These are phyloP conservation scores for Mucuna pruriens DNA, from an alignment of 306 rosid genomes.

Conservation along the genomic window DNA sequence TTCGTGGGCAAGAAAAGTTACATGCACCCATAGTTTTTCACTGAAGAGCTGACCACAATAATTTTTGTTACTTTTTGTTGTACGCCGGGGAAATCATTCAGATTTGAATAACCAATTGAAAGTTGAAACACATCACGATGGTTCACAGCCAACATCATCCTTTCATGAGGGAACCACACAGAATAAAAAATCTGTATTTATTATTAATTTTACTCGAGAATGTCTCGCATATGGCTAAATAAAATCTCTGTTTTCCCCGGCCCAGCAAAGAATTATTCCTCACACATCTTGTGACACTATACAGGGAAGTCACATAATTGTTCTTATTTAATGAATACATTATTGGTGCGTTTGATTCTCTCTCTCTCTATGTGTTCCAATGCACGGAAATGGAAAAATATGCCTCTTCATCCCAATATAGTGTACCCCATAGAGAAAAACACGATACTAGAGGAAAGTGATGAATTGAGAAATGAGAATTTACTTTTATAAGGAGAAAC, in stretches of 20 bases:
- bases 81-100: slow-evolving; percentile 13
- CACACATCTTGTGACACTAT: slow-evolving; percentile 16
- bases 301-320: neutral
- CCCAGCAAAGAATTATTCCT: slow-evolving; percentile 22
- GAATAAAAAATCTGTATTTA: neutral
- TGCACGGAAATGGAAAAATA: neutral
- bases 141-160: slow-evolving; percentile 5
- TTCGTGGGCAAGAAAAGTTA: slow-evolving; percentile 1
- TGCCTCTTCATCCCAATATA: neutral
- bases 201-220: slow-evolving; percentile 3
- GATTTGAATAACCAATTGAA: slow-evolving; percentile 2
- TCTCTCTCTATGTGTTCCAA: neutral
- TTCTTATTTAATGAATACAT: neutral
- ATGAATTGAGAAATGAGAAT: neutral
- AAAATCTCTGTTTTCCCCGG: neutral
- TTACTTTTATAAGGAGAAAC: neutral
- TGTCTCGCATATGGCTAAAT: slow-evolving; percentile 1
- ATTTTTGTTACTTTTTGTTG: slow-evolving; percentile 13
- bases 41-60: neutral
- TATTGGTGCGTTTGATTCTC: neutral
- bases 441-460: neutral
- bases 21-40: neutral
- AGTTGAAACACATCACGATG: neutral
- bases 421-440: neutral
- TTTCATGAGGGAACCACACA: slow-evolving; percentile 11